These are phyloP conservation scores for Aureobasidium subglaciale DNA, from an alignment of 2,329 filamentous ascomycete genomes.

Conservation along the genomic window DNA sequence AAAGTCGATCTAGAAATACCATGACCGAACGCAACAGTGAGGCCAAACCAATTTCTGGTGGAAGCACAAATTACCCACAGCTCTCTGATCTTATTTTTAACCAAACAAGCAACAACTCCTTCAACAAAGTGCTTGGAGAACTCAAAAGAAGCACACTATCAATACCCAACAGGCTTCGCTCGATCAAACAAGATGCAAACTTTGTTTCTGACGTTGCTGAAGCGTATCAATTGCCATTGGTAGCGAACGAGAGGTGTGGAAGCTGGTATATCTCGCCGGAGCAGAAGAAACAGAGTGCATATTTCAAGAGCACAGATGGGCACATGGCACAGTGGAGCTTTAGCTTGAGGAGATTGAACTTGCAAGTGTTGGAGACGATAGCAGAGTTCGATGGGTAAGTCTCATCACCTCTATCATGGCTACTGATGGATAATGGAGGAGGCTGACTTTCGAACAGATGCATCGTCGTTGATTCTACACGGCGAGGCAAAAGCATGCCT, in stretches of 20 bases:
- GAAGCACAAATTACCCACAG: not conserved
- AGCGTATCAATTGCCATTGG: slow-evolving; percentile 57
- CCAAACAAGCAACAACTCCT: slow-evolving; percentile 47
- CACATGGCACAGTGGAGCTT: slow-evolving; percentile 89
- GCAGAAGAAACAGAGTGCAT: slow-evolving; percentile 65
- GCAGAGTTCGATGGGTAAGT: slow-evolving; percentile 59
- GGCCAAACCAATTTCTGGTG: not conserved
- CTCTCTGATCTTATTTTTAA: slow-evolving; percentile 46
- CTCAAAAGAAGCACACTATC: slow-evolving; percentile 72
- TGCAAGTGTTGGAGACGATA: slow-evolving; percentile 68
- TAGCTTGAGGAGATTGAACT: slow-evolving; percentile 73
- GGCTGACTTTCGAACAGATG: slow-evolving; percentile 39
- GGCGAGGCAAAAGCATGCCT: slow-evolving; percentile 90
- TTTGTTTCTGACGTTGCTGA: slow-evolving; percentile 62
- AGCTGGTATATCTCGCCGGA: slow-evolving; percentile 80
- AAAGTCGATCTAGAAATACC: too few relatives aligned
- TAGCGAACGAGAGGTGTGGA: slow-evolving; percentile 92
- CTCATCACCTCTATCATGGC: not conserved
- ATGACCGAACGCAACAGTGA: not conserved
- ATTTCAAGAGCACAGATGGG: slow-evolving; percentile 98
- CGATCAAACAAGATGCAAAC: slow-evolving; percentile 66
- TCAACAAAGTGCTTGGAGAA: slow-evolving; percentile 62
- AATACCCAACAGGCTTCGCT: slow-evolving; percentile 72
- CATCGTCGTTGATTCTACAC: slow-evolving; percentile 87
- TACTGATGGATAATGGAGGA: not conserved